Percentiles rank a stretch among this genome's conserved stretches.
These are phyloP conservation scores for Letharia columbiana DNA, from an alignment of 495 filamentous ascomycete genomes.

Conservation along the genomic window DNA sequence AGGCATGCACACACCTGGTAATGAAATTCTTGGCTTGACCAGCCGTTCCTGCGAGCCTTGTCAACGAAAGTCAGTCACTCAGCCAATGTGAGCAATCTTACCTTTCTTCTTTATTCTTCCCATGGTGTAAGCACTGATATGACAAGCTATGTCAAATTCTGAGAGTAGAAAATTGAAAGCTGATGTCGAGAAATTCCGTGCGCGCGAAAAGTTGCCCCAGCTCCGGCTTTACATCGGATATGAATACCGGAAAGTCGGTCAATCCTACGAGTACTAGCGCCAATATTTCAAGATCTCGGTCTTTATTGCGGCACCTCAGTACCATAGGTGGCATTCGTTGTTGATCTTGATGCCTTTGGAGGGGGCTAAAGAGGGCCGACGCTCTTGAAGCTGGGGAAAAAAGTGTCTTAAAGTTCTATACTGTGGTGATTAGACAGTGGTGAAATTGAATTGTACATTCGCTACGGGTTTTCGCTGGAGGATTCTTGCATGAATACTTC, in stretches of 20 bases:
- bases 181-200: background rate
- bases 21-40: slow-evolving; percentile 98
- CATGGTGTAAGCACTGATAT: slow-evolving; percentile 41
- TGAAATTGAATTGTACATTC: background rate
- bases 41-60: slow-evolving; percentile 52
- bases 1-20: slow-evolving; percentile 30
- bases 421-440: too few species aligned
- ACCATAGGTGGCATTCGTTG: background rate
- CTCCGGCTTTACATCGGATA: background rate
- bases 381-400: background rate
- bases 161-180: too few species aligned
- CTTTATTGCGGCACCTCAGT: too few species aligned
- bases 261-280: background rate
- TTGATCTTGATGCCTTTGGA: background rate
- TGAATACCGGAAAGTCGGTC: background rate
- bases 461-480: background rate
- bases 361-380: background rate
- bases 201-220: background rate
- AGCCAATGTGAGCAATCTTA: background rate
- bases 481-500: background rate
- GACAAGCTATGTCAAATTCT: too few species aligned
- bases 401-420: background rate
- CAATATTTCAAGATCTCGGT: background rate
- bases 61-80: background rate
- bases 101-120: slow-evolving; percentile 70